A percentile compares a stretch with the other conserved stretches of the same genome.
phyloP scores from a whole-genome alignment of 192 early-diverging fungal species.

The Funneliformis mosseae region DNA sequence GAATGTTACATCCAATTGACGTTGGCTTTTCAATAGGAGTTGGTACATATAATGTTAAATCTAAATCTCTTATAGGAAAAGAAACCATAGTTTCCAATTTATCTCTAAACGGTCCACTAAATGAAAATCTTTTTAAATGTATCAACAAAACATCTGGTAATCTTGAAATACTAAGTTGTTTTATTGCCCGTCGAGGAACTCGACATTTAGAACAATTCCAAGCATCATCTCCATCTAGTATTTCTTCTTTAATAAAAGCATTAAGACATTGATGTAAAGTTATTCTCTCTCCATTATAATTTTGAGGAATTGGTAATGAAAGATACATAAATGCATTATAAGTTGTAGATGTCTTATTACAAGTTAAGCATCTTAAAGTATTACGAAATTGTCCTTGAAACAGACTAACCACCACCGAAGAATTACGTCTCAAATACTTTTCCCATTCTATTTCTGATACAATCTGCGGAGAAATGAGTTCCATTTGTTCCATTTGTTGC shows the following conservation, averaged over 20 bases:
- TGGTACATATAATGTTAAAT: conserved; percentile 62
- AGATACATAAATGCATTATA: conserved; percentile 93
- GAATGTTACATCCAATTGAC: conserved; percentile 5
- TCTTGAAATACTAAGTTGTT: conserved; percentile 74
- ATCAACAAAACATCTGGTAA: conserved; percentile 90
- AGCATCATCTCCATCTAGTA: conserved; percentile 86
- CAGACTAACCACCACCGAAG: conserved; percentile 82
- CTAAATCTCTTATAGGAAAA: conserved; percentile 72
- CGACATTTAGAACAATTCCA: conserved; percentile 92
- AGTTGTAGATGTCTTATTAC: conserved; percentile 77
- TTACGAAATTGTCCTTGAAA: conserved; percentile 88
- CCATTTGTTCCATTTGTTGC: conserved; percentile 59
- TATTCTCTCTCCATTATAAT: conserved; percentile 53
- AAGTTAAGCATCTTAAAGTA: conserved; percentile 68
- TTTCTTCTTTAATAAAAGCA: conserved; percentile 81
- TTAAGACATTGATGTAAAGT: conserved; percentile 84
- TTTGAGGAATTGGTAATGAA: conserved; percentile 81
- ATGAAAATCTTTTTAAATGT: conserved; percentile 94
- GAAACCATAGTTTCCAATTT: conserved; percentile 88
- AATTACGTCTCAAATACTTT: conserved; percentile 71
- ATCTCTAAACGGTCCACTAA: conserved; percentile 88
- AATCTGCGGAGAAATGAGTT: conserved; percentile 63
- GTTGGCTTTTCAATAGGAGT: conserved; percentile 19
- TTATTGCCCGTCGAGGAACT: conserved; percentile 68
- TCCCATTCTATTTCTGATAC: conserved; percentile 73